Base-by-base conservation (phyloP, 2,329 filamentous ascomycete species). In the Monosporascus sp. region DNA sequence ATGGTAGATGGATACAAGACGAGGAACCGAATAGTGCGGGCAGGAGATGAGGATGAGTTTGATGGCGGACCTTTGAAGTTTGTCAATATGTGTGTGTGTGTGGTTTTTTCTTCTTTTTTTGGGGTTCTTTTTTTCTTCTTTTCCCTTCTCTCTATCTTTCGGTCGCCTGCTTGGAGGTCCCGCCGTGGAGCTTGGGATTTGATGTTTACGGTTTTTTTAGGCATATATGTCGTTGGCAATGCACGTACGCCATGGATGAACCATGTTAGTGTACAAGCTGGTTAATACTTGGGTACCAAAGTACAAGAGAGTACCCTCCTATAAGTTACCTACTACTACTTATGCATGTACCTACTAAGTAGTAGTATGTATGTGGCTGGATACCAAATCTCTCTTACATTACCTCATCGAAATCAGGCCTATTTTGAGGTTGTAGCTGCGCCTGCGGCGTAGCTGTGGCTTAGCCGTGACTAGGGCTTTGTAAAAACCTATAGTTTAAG, bases 1-100 rank as follows among this genome's bases (percentile, higher is more conserved):
- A 97, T 99, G 71, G 62, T 65, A 63, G 56, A 64, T 59, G 50
- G 53, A 51, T 48, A 53, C 24, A 17, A 46, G 20, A 27, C 26
- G 14, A 27, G n/a, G 24, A 27, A 26, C 24, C 17, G n/a, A 46
- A 46, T 9, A 6, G 4, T 26, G 11, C 11, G 6, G 24, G 43
- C 43, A 46, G 43, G 8, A 46, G 14, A 46, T 24, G 43, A 46
- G 19, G 19, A 17, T 24, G 40, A 24, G 11, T 43, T 43, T 9
- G 9, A 14, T 24, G 40, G 17, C 40, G 9, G 17, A 14, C 40
- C 9, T 20, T 43, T 43, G 17, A 20, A 9, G 22, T 43, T 11
- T 43, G 22, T 43, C 22, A 16, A 5, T 16, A 24, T 43, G 5
- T 43, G 19, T 1, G 37, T 40, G 11, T 40, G 37, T 19, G 17